Evolutionary conservation across 2,329 filamentous ascomycete genomes (phyloP).

Genomic region (Microdochium nivale): DNA sequence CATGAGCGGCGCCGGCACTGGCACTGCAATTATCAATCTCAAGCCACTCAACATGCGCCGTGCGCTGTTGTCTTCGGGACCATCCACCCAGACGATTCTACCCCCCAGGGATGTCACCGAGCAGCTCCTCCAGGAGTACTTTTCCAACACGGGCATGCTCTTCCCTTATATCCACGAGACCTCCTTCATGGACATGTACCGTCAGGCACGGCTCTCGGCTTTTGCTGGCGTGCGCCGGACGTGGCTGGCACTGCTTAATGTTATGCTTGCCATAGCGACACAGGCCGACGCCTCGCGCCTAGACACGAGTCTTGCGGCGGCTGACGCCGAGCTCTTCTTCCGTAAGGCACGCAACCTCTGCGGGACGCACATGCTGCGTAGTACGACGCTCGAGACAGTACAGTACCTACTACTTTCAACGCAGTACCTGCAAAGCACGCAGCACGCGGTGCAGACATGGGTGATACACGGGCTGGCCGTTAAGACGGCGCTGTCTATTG

Average conservation of each 20-base stretch:
- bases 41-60: neutral
- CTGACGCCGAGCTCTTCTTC: too few relatives aligned
- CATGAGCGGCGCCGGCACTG: neutral
- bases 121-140: conserved; percentile 24
- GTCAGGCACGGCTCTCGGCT: conserved; percentile 17
- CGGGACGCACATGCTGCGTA: too few relatives aligned
- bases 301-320: too few relatives aligned
- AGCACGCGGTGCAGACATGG: conserved; percentile 35
- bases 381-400: too few relatives aligned
- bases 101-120: conserved; percentile 19
- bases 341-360: too few relatives aligned
- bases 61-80: neutral
- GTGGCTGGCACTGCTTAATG: conserved; percentile 30
- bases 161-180: conserved; percentile 29
- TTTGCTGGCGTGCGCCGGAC: conserved; percentile 23
- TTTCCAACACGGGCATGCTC: conserved; percentile 24
- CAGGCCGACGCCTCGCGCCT: conserved; percentile 17
- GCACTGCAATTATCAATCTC: neutral
- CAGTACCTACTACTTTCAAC: conserved; percentile 30
- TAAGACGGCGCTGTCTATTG: conserved; percentile 31
- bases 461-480: conserved; percentile 33
- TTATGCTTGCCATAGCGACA: conserved; percentile 26
- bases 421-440: conserved; percentile 35
- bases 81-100: conserved; percentile 13
- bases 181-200: conserved; percentile 23